phyloP scores from a whole-genome alignment of 2,329 filamentous ascomycete species.

The Apiospora phragmitis region DNA sequence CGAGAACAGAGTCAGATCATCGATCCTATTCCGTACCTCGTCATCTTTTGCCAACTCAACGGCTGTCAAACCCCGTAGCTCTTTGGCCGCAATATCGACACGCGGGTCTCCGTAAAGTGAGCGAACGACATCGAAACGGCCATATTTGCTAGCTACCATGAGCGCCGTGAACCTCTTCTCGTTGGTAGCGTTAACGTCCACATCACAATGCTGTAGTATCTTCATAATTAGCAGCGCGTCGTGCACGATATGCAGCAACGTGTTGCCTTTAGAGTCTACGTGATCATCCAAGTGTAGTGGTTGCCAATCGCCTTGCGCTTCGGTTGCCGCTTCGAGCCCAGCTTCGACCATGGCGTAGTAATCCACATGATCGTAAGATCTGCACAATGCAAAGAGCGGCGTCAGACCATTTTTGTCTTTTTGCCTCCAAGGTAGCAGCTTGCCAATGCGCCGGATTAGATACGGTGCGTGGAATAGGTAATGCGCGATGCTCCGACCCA shows the following conservation, averaged over 20 bases:
- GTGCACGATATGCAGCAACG: constrained; percentile 91
- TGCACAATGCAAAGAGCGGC: constrained; percentile 91
- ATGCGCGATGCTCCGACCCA: constrained; percentile 89
- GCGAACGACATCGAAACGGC: constrained; percentile 88
- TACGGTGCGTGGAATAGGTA: constrained; percentile 91
- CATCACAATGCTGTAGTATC: constrained; percentile 82
- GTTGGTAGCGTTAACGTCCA: constrained; percentile 94
- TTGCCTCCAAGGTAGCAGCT: constrained; percentile 81
- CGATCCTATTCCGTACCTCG: constrained; percentile 93
- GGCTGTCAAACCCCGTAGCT: constrained; percentile 85
- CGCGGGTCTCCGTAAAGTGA: constrained; percentile 84
- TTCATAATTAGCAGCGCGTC: constrained; percentile 74
- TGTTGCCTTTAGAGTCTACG: constrained; percentile 90
- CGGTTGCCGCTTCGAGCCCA: constrained; percentile 72
- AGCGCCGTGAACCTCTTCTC: constrained; percentile 93
- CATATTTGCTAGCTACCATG: constrained; percentile 99
- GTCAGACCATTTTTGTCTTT: constrained; percentile 97
- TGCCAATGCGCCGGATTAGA: constrained; percentile 75
- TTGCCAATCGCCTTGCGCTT: constrained; percentile 73
- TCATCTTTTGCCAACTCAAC: constrained; percentile 98
- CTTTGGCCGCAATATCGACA: constrained; percentile 81
- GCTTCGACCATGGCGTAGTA: constrained; percentile 87
- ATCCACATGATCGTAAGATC: constrained; percentile 89
- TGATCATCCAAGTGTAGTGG: constrained; percentile 92
- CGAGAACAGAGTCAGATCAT: constrained; percentile 86